Conservation (phyloP, 345 rosid genomes). For the Hibiscus mutabilis region DNA sequence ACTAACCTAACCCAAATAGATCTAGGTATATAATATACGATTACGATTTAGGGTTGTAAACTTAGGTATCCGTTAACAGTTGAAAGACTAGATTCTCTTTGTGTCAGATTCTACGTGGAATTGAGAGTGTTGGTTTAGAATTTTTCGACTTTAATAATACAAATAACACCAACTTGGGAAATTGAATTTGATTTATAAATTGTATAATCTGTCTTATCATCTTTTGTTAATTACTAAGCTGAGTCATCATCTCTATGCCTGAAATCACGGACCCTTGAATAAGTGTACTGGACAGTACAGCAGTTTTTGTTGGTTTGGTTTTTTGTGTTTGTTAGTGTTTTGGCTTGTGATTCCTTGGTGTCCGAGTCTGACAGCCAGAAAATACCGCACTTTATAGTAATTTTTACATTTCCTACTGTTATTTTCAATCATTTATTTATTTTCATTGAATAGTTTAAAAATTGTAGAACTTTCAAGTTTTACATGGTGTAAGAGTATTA, state of each 20-base stretch:
- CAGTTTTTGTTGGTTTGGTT: slow-evolving; percentile 18
- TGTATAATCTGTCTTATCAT: not conserved
- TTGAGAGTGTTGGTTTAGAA: not conserved
- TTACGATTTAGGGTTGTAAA: not conserved
- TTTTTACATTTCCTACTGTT: too few species aligned
- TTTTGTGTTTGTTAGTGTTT: slow-evolving; percentile 5
- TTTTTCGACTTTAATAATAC: not conserved
- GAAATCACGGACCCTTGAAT: slow-evolving; percentile 26
- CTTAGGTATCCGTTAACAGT: not conserved
- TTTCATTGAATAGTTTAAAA: too few species aligned
- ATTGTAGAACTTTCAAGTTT: too few species aligned
- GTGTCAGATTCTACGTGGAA: not conserved
- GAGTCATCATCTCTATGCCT: not conserved
- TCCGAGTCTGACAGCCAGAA: too few species aligned
- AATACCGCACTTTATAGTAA: too few species aligned
- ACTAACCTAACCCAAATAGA: not conserved
- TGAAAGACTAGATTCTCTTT: not conserved
- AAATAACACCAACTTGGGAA: not conserved
- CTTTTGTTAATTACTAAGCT: not conserved
- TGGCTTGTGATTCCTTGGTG: too few species aligned
- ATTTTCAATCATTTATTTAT: too few species aligned
- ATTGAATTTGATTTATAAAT: not conserved
- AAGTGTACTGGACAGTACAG: slow-evolving; percentile 28
- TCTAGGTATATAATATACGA: not conserved
- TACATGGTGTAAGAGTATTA: too few species aligned